phyloP scores from a whole-genome alignment of 1,284 basidiomycete species.

The Leccinum olivaceoglutinosum region DNA sequence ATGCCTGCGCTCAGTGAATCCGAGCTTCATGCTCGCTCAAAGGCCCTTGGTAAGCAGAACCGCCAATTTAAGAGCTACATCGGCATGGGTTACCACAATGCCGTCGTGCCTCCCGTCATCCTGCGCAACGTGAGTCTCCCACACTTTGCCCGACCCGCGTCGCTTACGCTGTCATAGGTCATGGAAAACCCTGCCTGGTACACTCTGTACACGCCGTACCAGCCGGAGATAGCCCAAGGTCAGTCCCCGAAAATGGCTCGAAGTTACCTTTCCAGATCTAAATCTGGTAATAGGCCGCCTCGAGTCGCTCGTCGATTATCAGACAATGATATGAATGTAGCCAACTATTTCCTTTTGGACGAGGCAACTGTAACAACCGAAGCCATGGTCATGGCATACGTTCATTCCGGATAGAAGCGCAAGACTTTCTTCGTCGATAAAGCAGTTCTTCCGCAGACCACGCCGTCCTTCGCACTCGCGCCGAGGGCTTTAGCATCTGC shows the following conservation, averaged over 20 bases:
- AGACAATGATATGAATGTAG: conserved; percentile 98
- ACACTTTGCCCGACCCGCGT: conserved; percentile 1
- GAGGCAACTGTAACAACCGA: conserved; percentile 93
- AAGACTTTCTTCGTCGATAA: conserved; percentile 82
- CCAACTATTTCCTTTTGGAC: conserved; percentile 89
- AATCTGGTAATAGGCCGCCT: conserved; percentile 62
- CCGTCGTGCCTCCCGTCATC: conserved; percentile 90
- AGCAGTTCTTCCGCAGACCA: conserved; percentile 81
- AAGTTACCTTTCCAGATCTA: conserved; percentile 8
- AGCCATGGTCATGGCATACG: conserved; percentile 84
- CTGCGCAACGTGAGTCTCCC: conserved; percentile 72
- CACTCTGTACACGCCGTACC: conserved; percentile 94
- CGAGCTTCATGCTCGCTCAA: conserved; percentile 75
- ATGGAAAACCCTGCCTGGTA: conserved; percentile 99
- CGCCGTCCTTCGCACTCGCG: conserved; percentile 81
- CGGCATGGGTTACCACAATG: conserved; percentile 96
- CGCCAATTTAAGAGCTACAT: conserved; percentile 88
- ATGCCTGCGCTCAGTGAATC: conserved; percentile 83
- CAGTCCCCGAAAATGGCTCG: conserved; percentile 15
- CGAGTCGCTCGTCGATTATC: conserved; percentile 95
- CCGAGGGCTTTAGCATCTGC: conserved; percentile 86
- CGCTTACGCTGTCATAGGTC: conserved; percentile 44
- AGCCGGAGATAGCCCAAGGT: conserved; percentile 93
- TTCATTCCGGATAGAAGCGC: conserved; percentile 65
- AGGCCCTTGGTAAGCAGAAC: conserved; percentile 75